A percentile compares a stretch with the other conserved stretches of the same genome.
Evolutionary conservation across 1,139 yeast species (phyloP).

Genomic region (Pichia inconspicua): DNA sequence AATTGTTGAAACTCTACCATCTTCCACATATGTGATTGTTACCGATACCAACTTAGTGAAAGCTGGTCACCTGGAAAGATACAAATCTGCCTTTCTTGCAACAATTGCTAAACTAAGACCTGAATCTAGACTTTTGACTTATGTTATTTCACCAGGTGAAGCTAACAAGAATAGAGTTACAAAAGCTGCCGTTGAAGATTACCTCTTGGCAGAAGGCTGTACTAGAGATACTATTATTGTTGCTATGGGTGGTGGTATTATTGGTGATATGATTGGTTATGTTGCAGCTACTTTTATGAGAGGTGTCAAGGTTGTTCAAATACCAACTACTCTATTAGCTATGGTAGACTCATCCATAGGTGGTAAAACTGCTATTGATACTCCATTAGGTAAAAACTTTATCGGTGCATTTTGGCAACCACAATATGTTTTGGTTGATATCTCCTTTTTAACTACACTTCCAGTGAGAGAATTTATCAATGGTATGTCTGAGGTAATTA

Average conservation of each 20-base stretch:
- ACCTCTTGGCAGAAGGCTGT: conserved; percentile 75
- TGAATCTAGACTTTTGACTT: conserved; percentile 58
- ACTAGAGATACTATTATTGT: conserved; percentile 92
- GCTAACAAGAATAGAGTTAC: conserved; percentile 81
- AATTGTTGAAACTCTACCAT: conserved; percentile 51
- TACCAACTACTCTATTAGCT: conserved; percentile 87
- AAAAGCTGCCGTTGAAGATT: conserved; percentile 92
- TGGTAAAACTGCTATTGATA: conserved; percentile 97
- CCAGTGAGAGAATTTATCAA: conserved; percentile 93
- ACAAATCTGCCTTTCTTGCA: conserved; percentile 32
- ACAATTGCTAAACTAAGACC: conserved; percentile 29
- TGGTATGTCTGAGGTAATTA: conserved; percentile 98
- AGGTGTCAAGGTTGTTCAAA: conserved; percentile 89
- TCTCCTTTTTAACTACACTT: conserved; percentile 76
- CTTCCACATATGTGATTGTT: conserved; percentile 87
- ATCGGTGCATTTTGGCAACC: conserved; percentile 99
- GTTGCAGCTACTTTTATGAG: conserved; percentile 99
- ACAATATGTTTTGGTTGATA: conserved; percentile 77
- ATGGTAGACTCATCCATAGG: conserved; percentile 99
- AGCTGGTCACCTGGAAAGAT: conserved; percentile 49
- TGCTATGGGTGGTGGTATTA: conserved; percentile 98
- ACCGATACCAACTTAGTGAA: conserved; percentile 78
- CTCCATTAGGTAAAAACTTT: conserved; percentile 94
- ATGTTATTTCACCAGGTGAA: conserved; percentile 88
- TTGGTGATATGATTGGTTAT: conserved; percentile 98